These are phyloP conservation scores for Leccinum laetum DNA, from an alignment of 1,284 basidiomycete species.

Conservation along the genomic window DNA sequence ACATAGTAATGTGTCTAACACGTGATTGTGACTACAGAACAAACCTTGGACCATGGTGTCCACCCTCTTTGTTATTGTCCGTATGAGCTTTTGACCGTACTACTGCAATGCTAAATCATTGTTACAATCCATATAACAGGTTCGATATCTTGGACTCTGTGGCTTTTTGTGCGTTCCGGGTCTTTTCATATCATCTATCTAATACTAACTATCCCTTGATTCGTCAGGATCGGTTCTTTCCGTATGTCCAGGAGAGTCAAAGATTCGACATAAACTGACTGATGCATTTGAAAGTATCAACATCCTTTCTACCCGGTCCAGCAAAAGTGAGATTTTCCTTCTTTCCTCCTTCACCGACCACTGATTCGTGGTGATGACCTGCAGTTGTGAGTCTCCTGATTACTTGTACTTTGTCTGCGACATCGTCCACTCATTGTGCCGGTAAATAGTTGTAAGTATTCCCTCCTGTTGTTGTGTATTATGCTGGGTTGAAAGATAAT, in stretches of 20 bases:
- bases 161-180: neutral
- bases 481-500: neutral
- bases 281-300: neutral
- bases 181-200: neutral
- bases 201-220: neutral
- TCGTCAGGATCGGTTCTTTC: neutral
- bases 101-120: no score
- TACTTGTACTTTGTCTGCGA: neutral
- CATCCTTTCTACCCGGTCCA: neutral
- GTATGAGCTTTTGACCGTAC: neutral
- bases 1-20: neutral
- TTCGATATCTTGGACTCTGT: no score
- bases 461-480: accelerated
- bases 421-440: neutral
- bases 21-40: neutral
- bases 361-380: neutral
- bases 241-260: neutral
- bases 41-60: neutral
- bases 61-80: neutral
- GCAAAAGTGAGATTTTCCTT: neutral
- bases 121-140: no score
- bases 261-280: neutral
- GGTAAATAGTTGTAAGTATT: neutral
- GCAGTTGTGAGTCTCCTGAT: neutral
- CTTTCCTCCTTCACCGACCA: neutral